Base-by-base conservation (phyloP, 306 rosid genomes). In the Oxytropis ochrocephala region DNA sequence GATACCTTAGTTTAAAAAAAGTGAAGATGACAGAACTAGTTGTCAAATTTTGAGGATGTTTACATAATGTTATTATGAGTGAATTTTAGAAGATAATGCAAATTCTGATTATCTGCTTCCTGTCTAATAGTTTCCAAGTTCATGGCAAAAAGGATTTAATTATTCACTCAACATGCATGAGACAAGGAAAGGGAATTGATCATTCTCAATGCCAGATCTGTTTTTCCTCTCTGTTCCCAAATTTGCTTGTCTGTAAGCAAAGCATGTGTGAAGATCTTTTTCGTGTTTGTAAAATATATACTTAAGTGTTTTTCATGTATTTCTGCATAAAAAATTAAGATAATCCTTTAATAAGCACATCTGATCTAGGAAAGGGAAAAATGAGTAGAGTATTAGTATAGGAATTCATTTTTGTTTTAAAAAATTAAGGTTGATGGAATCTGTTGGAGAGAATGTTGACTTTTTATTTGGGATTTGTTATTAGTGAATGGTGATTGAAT, bases 231-330 rank as follows among this genome's bases (percentile, higher is more conserved):
- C 18, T 55, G 6, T 56, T 64, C 56, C 39, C 43, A 21, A 64
- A 14, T 19, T 36, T 73, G 56, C 10, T 27, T 63, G 29, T 78
- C 60, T 73, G 44, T 18, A 70, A 64, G 29, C 29, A 24, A 24
- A 24, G 67, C 84, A 74, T 76, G 86, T 76, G 86, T 76, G 83
- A 19, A 70, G 74, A 85, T 79, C 82, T 81, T 79, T 68, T 21
- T 77, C 64, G 82, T 64, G 78, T 71, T 27, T 36, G 0, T 7
- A 62, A 77, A 76, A 73, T 78, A 75, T 80, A 61, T 58, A 63
- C 66, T 69, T 78, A 65, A 58, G 74, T 79, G 74, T 77, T 52
- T 63, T 51, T 58, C 60, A 64, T 76, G 39, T 13, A 30, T 27
- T 50, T 7, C 8, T 50, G 29, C 59, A 56, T 42, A 11, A 35